Evolutionary conservation across 352 stramenopile genomes (phyloP).

Genomic region (Phytophthora citrophthora): DNA sequence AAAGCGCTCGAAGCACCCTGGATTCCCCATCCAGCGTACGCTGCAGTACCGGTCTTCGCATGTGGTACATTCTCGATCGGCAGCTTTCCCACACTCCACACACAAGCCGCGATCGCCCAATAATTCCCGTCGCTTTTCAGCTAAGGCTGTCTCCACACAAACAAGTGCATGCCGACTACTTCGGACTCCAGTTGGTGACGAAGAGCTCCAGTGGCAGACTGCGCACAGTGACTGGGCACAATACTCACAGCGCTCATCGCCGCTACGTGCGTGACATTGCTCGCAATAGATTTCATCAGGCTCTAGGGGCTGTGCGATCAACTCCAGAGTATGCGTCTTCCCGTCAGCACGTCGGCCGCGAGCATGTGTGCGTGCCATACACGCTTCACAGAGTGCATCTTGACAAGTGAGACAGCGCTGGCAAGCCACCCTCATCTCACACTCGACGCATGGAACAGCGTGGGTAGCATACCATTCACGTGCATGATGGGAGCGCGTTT

Average conservation of each 20-base stretch:
- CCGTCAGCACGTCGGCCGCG: slow-evolving; percentile 40
- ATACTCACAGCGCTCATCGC: slow-evolving; percentile 60
- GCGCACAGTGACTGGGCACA: slow-evolving; percentile 63
- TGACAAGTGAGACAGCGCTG: slow-evolving; percentile 68
- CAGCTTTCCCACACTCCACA: slow-evolving; percentile 76
- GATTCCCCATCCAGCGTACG: slow-evolving; percentile 84
- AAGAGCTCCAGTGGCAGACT: slow-evolving; percentile 54
- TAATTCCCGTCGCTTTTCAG: slow-evolving; percentile 53
- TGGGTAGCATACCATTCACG: slow-evolving; percentile 66
- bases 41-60: slow-evolving; percentile 87
- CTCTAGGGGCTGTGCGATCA: slow-evolving; percentile 58
- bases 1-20: slow-evolving; percentile 85
- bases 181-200: slow-evolving; percentile 22
- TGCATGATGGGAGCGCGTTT: slow-evolving; percentile 57
- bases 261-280: slow-evolving; percentile 59
- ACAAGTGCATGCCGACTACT: slow-evolving; percentile 47
- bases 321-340: slow-evolving; percentile 47
- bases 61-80: slow-evolving; percentile 65
- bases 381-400: slow-evolving; percentile 74
- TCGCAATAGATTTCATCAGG: slow-evolving; percentile 60
- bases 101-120: slow-evolving; percentile 65
- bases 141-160: slow-evolving; percentile 71
- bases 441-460: slow-evolving; percentile 75
- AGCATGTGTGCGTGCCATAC: slow-evolving; percentile 65
- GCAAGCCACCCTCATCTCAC: slow-evolving; percentile 70